Evolutionary conservation across 2,329 filamentous ascomycete species (phyloP).

Genomic region (Cladosporium sp.): DNA sequence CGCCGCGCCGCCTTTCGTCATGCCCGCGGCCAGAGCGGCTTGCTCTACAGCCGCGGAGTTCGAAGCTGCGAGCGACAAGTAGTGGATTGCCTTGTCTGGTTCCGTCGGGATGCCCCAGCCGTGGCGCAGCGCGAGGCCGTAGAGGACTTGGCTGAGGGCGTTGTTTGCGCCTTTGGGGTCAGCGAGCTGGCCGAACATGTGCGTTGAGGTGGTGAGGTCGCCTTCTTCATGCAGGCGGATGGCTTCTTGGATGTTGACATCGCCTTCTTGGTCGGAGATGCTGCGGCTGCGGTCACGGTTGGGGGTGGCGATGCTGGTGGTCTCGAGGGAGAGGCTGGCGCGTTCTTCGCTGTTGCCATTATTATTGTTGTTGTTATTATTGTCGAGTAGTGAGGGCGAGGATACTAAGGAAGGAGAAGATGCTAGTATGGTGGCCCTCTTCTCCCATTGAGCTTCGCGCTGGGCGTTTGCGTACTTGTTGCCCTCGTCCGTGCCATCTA

Average conservation of each 20-base stretch:
- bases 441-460: slow-evolving; percentile 82
- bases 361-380: slow-evolving; percentile 20
- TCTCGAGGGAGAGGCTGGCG: not conserved
- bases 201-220: slow-evolving; percentile 75
- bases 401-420: slow-evolving; percentile 43
- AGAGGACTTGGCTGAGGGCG: slow-evolving; percentile 91
- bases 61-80: slow-evolving; percentile 82
- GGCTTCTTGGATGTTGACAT: slow-evolving; percentile 83
- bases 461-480: slow-evolving; percentile 44
- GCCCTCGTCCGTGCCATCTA: slow-evolving; percentile 37
- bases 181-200: slow-evolving; percentile 79
- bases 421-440: slow-evolving; percentile 85
- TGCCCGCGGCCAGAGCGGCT: slow-evolving; percentile 78
- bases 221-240: slow-evolving; percentile 89
- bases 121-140: slow-evolving; percentile 89
- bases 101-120: slow-evolving; percentile 86
- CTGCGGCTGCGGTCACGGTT: slow-evolving; percentile 33
- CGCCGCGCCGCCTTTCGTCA: slow-evolving; percentile 89
- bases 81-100: slow-evolving; percentile 72
- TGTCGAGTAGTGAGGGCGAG: slow-evolving; percentile 36
- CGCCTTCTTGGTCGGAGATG: slow-evolving; percentile 41
- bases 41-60: slow-evolving; percentile 88
- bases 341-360: slow-evolving; percentile 17
- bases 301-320: not conserved
- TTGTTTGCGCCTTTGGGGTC: slow-evolving; percentile 85